Base-by-base conservation (phyloP, 2,329 filamentous ascomycete genomes). In the Diaporthe capsici region DNA sequence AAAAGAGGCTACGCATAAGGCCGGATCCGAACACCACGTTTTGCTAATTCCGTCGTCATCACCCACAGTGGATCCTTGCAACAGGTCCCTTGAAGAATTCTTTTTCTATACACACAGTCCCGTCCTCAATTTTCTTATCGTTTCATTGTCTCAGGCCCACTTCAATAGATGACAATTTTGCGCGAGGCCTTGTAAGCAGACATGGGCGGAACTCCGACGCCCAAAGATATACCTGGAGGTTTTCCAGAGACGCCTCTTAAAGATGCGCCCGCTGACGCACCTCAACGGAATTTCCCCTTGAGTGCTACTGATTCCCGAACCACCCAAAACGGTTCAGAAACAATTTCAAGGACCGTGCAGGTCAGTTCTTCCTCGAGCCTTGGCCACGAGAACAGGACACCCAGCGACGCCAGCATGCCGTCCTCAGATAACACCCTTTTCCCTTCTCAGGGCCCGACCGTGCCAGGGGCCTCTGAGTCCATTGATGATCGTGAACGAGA, bases 21-120 rank as follows among this genome's bases (percentile, higher is more conserved):
- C 65, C 17, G 65, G 34, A 70, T 70, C 65, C 65, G 65, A 55
- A 39, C 34, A 31, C 47, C 42, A 15, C 17, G 22, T 70, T 34
- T 70, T 34, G 34, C 65, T 70, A 70, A 70, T 70, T 70, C 65
- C 65, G 65, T 70, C 65, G 65, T 70, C 65, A 70, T 70, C 49
- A 55, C 49, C 34, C 4, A 12, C 15, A 51, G 65, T 55, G 49
- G 65, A 31, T 39, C 49, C 65, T 15, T 51, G 49, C 10, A 8
- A 28, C 2, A 67, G 15, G 31, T n/a, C 28, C 25, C 15, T 42
- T 39, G 34, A 55, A 55, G 47, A 42, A 55, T 70, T 70, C 34
- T 55, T 70, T 55, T 55, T 25, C 25, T 70, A 51, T 10, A 20
- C 34, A 42, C 47, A 39, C 3, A 47, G 42, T 49, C 65, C 34